phyloP scores from a whole-genome alignment of 202 grass and related monocot species.

The Schoenoplectus triqueter region DNA sequence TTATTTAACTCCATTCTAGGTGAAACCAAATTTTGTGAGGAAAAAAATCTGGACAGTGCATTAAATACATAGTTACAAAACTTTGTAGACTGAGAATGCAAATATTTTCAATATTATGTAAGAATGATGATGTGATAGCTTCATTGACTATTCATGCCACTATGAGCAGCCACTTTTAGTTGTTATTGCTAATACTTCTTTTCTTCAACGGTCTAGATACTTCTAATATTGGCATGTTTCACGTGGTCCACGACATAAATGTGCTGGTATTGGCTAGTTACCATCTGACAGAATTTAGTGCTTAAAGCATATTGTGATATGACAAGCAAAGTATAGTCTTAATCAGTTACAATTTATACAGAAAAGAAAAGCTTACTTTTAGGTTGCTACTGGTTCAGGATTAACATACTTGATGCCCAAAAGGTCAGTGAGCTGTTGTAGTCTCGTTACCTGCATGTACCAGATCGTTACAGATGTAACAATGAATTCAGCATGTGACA shows the following conservation, averaged over 20 bases:
- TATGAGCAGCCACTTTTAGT: not conserved
- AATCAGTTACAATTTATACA: not conserved
- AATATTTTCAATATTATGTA: constrained; percentile 24
- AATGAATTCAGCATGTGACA: not conserved
- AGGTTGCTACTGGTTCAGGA: not conserved
- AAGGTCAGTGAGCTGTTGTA: not conserved
- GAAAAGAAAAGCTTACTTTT: not conserved
- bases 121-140: constrained; percentile 3
- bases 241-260: constrained; percentile 22
- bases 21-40: constrained; percentile 3
- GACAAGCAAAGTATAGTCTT: constrained; percentile 10
- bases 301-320: not conserved
- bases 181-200: not conserved
- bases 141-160: constrained; percentile 16
- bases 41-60: not conserved
- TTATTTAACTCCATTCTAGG: not conserved
- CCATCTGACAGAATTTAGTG: constrained; percentile 27
- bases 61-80: not conserved
- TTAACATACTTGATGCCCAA: not conserved
- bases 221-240: not conserved
- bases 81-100: constrained; percentile 4
- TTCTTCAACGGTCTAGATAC: not conserved
- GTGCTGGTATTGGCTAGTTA: constrained; percentile 24
- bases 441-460: not conserved
- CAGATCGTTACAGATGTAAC: not conserved